Evolutionary conservation across 192 early-diverging fungal genomes (phyloP), one percentile per base, ranked within the genome.

Genomic region (Geranomyces variabilis): DNA sequence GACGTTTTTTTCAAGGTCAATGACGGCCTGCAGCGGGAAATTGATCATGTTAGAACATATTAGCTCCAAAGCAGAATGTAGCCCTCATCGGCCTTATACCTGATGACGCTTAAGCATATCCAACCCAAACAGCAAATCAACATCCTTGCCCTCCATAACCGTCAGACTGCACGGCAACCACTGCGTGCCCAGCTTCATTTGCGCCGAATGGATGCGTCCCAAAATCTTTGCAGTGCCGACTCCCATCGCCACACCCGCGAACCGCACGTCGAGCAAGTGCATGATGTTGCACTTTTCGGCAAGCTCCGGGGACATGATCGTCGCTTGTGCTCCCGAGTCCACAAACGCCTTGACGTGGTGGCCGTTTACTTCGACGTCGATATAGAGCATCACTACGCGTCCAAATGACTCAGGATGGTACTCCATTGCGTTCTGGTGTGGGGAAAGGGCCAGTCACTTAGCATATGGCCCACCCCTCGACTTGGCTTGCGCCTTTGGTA

Each of bases 151-250:
- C 81, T 97, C 94, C 86, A 99, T 93, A 43, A 97, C 91, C 0
- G 91, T 93, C 51, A 99, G 95, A 10, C 93, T 93, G 77, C 94
- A 96, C 10, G 88, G 82, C 45, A 99, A 81, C 66, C 84, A 89
- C 61, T 92, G 85, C 49, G 84, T 83, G 17, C 92, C 93, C 13
- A 99, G 74, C 63, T 89, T 89, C 80, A 99, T 87, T 58, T 91
- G 88, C 2, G 94, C 92, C 34, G 84, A 88, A 74, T 99, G 97
- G 33, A 99, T 88, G 19, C 96, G 87, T n/a, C 97, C 97, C 5
- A 96, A 73, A 68, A 98, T 97, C 75, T 95, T 97, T n/a, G 94
- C 95, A 1, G 90, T 93, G 31, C 97, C 96, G 0, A 99, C 97
- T 22, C 97, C 97, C 24, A 89, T 84, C 0, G 97, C 97, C 63